These are phyloP conservation scores for Panicum virgatum DNA, from an alignment of 202 grass and related monocot species.

Conservation along the genomic window DNA sequence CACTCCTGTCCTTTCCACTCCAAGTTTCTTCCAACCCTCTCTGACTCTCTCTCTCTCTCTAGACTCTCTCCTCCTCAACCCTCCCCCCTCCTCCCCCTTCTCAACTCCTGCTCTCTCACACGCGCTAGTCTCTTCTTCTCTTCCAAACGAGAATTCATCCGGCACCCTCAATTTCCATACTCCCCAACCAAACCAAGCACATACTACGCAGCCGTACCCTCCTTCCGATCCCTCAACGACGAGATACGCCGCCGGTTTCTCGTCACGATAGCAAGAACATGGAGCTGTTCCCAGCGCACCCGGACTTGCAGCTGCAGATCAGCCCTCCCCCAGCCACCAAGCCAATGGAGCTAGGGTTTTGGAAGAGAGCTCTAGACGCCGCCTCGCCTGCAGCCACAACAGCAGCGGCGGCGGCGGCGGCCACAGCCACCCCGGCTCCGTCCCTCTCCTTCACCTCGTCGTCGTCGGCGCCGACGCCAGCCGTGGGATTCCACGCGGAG, in stretches of 20 bases:
- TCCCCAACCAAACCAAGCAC: slow-evolving; percentile 21
- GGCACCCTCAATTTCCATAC: slow-evolving; percentile 26
- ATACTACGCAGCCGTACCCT: neutral
- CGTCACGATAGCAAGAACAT: slow-evolving; percentile 35
- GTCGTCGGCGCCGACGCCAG: neutral
- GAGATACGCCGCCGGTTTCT: neutral
- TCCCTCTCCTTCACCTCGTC: slow-evolving; percentile 24
- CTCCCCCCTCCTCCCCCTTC: neutral
- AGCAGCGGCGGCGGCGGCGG: neutral
- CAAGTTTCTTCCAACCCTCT: slow-evolving; percentile 5
- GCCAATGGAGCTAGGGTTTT: slow-evolving; percentile 81
- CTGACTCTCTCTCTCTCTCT: neutral
- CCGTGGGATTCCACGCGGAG: slow-evolving; percentile 34
- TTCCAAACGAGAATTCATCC: slow-evolving; percentile 29
- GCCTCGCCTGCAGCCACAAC: neutral
- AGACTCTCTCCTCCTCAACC: neutral
- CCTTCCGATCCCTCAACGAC: neutral
- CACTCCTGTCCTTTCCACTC: slow-evolving; percentile 46
- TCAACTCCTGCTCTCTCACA: slow-evolving; percentile 26
- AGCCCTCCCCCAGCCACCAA: slow-evolving; percentile 56
- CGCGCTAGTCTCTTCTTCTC: neutral
- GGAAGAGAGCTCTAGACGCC: slow-evolving; percentile 63
- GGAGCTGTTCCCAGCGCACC: slow-evolving; percentile 89
- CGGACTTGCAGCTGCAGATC: slow-evolving; percentile 88
- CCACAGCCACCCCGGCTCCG: neutral